Conservation (phyloP, 2,329 filamentous ascomycete species). For the Colletotrichum chrysophilum region DNA sequence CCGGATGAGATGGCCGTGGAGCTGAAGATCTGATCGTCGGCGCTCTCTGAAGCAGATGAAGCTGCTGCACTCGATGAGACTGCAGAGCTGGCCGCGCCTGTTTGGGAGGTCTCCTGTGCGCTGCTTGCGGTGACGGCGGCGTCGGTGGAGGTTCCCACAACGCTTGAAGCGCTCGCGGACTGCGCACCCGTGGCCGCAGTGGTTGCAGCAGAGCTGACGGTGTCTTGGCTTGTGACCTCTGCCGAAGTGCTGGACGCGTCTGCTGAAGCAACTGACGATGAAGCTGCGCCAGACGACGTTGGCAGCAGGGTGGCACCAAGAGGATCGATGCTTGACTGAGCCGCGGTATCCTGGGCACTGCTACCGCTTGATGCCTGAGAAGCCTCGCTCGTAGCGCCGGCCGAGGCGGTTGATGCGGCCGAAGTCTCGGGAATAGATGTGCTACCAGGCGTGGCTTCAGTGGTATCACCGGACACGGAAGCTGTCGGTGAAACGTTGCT, state of each 20-base stretch:
- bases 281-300: neutral
- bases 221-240: neutral
- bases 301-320: neutral
- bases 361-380: neutral
- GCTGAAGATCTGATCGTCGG: neutral
- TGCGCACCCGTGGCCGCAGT: neutral
- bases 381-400: neutral
- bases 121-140: neutral
- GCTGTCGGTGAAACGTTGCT: neutral
- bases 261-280: neutral
- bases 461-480: neutral
- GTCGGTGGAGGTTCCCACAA: neutral
- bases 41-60: neutral
- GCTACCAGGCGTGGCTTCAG: rapidly evolving
- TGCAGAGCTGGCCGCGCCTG: neutral
- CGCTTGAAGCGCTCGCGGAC: neutral
- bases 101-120: neutral
- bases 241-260: neutral
- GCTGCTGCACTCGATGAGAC: neutral
- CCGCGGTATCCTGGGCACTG: neutral
- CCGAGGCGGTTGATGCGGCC: neutral
- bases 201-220: neutral
- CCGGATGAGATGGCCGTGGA: neutral
- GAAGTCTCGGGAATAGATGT: neutral
- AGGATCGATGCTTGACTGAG: neutral